Evolutionary conservation across 805 yeast species (phyloP).

Genomic region (Ogataea salicorniae): DNA sequence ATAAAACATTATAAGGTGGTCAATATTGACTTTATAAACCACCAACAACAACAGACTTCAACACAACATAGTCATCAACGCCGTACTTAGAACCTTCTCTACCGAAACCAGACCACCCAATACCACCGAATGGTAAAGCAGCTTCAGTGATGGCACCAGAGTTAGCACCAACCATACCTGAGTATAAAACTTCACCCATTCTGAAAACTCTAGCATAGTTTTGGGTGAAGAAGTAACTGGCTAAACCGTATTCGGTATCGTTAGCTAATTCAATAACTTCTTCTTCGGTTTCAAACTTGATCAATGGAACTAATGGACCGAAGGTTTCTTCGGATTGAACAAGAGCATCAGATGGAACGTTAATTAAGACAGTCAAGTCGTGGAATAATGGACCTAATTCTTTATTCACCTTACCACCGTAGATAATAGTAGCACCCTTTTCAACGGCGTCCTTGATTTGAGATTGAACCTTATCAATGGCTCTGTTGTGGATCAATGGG

Average conservation of each 20-base stretch:
- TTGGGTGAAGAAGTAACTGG: constrained; percentile 66
- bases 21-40: constrained; percentile 12
- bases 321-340: constrained; percentile 71
- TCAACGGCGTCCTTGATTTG: constrained; percentile 63
- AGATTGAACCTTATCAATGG: constrained; percentile 53
- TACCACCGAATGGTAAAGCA: constrained; percentile 72
- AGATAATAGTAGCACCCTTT: constrained; percentile 58
- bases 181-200: constrained; percentile 63
- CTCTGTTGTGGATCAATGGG: constrained; percentile 62
- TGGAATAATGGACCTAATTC: constrained; percentile 61
- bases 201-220: constrained; percentile 50
- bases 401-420: constrained; percentile 53
- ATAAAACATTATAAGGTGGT: background rate
- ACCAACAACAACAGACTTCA: constrained; percentile 61
- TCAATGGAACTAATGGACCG: constrained; percentile 74
- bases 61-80: constrained; percentile 61
- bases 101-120: constrained; percentile 75
- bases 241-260: constrained; percentile 65
- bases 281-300: constrained; percentile 58
- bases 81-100: constrained; percentile 78
- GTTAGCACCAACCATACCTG: constrained; percentile 81
- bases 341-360: constrained; percentile 51
- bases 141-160: constrained; percentile 68
- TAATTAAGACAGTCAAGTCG: constrained; percentile 62
- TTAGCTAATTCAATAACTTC: constrained; percentile 63